Conservation (phyloP, 805 yeast genomes). For the Metschnikowia peoriensis region DNA sequence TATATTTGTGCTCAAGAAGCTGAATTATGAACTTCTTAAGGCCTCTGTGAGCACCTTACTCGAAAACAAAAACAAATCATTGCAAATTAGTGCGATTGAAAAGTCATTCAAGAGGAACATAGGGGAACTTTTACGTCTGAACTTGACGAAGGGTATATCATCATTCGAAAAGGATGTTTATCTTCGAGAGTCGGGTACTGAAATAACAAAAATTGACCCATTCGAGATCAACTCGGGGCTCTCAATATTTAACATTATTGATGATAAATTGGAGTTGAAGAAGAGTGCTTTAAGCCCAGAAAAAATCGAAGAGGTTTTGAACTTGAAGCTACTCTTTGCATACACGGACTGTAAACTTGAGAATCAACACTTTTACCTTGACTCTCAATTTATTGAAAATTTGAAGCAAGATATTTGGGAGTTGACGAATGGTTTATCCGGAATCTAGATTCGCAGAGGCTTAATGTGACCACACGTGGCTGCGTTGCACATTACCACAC, state of each 20-base stretch:
- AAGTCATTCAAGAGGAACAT: constrained; percentile 27
- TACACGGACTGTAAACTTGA: constrained; percentile 48
- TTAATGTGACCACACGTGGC: too few relatives aligned
- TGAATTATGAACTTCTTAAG: constrained; percentile 38
- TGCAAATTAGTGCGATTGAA: constrained; percentile 25
- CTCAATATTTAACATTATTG: constrained; percentile 46
- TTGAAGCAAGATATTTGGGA: constrained; percentile 47
- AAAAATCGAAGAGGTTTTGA: constrained; percentile 58
- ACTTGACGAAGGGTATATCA: constrained; percentile 23
- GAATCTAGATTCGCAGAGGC: neutral
- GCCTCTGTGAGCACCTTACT: constrained; percentile 32
- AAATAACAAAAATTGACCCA: constrained; percentile 15
- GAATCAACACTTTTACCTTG: constrained; percentile 44
- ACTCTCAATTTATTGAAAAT: constrained; percentile 50
- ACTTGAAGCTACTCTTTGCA: constrained; percentile 57
- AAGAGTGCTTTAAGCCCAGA: constrained; percentile 41
- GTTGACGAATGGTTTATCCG: constrained; percentile 1
- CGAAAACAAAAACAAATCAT: constrained; percentile 32
- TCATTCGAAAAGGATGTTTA: constrained; percentile 32
- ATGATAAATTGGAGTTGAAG: constrained; percentile 53
- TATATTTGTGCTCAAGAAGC: constrained; percentile 50
- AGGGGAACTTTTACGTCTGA: constrained; percentile 22
- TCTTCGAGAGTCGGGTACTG: constrained; percentile 25
- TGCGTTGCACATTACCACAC: too few relatives aligned
- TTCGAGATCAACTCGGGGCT: constrained; percentile 31